Conservation (phyloP, 345 rosid species). For the Citrus hindsii region DNA sequence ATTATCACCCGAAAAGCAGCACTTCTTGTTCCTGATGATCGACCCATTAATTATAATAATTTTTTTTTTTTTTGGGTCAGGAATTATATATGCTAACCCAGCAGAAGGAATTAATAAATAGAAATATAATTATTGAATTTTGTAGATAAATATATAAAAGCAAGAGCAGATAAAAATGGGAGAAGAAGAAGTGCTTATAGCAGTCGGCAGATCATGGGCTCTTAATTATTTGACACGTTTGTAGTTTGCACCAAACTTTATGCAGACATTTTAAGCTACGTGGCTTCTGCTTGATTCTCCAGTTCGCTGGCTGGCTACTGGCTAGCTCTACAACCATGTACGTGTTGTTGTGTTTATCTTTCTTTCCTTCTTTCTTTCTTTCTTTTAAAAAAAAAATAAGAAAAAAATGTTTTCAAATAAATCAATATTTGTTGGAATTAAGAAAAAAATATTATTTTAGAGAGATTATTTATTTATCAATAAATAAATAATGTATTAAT, state of each 20-base stretch:
- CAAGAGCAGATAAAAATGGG: background rate
- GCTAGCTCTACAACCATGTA: too few relatives aligned
- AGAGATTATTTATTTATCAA: too few relatives aligned
- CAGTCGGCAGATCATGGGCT: background rate
- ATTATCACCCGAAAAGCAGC: background rate
- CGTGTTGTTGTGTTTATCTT: too few relatives aligned
- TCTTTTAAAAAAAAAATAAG: too few relatives aligned
- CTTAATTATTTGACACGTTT: background rate
- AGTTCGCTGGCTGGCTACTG: too few relatives aligned
- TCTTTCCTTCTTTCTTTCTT: too few relatives aligned
- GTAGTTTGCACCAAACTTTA: background rate
- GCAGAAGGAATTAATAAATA: background rate
- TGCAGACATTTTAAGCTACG: background rate
- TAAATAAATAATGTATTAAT: too few relatives aligned
- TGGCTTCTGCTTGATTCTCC: background rate
- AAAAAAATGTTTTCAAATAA: too few relatives aligned
- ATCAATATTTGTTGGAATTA: too few relatives aligned
- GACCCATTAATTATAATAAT: background rate
- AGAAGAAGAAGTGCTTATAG: background rate
- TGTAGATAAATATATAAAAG: too few relatives aligned
- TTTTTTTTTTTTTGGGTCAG: background rate
- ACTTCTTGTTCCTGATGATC: background rate
- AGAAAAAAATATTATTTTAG: too few relatives aligned
- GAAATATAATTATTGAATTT: too few relatives aligned
- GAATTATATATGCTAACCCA: background rate